These are phyloP conservation scores for Hypoxylon sp. DNA, from an alignment of 2,329 filamentous ascomycete genomes.

Conservation along the genomic window DNA sequence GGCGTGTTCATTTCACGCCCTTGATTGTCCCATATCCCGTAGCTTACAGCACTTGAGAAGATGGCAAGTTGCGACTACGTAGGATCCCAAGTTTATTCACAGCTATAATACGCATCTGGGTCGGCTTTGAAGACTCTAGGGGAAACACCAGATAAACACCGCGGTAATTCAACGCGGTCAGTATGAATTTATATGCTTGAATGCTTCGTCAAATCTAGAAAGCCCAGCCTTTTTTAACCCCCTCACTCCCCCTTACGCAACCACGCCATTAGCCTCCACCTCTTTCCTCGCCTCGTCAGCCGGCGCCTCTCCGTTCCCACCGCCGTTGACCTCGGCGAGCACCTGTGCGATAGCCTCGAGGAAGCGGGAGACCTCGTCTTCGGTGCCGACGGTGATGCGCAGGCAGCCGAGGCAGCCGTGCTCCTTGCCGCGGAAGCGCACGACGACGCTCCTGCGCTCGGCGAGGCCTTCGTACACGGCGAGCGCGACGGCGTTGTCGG, in stretches of 20 bases:
- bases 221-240: background rate
- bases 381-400: slow-evolving; percentile 90
- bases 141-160: background rate
- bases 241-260: slow-evolving; percentile 43
- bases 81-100: too few species aligned
- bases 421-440: slow-evolving; percentile 93
- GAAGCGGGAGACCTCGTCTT: slow-evolving; percentile 82
- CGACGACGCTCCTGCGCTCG: slow-evolving; percentile 87
- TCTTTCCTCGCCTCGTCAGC: slow-evolving; percentile 50
- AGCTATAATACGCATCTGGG: too few species aligned
- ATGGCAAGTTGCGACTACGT: too few species aligned
- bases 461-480: slow-evolving; percentile 85
- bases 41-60: too few species aligned
- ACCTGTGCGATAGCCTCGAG: slow-evolving; percentile 69
- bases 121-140: too few species aligned
- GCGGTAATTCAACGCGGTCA: background rate
- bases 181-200: background rate
- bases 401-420: slow-evolving; percentile 87
- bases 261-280: slow-evolving; percentile 47
- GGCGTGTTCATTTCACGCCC: too few species aligned
- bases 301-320: slow-evolving; percentile 24
- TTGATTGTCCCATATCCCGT: too few species aligned
- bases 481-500: slow-evolving; percentile 80
- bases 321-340: slow-evolving; percentile 55
- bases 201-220: background rate